Base-by-base conservation (phyloP, 2,329 filamentous ascomycete genomes). In the Paecilomyces dactylethromorphus region DNA sequence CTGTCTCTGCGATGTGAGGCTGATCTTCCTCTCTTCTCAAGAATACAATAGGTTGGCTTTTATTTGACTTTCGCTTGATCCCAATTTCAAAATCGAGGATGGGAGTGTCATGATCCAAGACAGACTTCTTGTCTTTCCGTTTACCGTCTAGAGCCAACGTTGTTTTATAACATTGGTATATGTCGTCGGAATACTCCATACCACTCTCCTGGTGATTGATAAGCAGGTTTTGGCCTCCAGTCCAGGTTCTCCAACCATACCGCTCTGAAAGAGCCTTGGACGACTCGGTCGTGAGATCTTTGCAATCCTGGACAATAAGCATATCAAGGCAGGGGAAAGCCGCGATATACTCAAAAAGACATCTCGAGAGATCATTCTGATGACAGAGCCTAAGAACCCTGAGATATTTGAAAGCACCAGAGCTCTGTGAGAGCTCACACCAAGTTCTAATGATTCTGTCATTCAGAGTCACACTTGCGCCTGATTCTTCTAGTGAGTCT, bases 381-480 rank as follows among this genome's bases (percentile, higher is more conserved):
- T 68, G 59, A 24, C 65, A 65, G 49, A 79, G 60, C 50, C 72
- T 64, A 32, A 79, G 57, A 22, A 75, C 63, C 3, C 72, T 70
- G 3, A 79, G 66, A 55, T 77, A 68, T 51, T 68, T 66, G 58
- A 79, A 75, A 5, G 71, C 71, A 10, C 63, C 63, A 7, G 68
- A 61, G 3, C 63, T 60, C 31, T 63, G 58, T 7, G 69, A 70
- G 55, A 74, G 63, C 54, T 79, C 77, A 24, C 72, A 63, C 77
- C 77, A 79, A 13, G 71, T 70, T 57, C 72, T 70, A 22, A 79
- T 58, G 22, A 78, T 66, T 3, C 77, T 70, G 60, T 78, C 73
- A 56, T 70, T 71, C 33, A 79, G 60, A 8, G 62, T 59, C 1
- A 66, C 64, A 31, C 59, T 31, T 5, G 62, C 50, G 53, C 54